Evolutionary conservation across 495 filamentous ascomycete genomes (phyloP).

Genomic region (Xylaria intraflava): DNA sequence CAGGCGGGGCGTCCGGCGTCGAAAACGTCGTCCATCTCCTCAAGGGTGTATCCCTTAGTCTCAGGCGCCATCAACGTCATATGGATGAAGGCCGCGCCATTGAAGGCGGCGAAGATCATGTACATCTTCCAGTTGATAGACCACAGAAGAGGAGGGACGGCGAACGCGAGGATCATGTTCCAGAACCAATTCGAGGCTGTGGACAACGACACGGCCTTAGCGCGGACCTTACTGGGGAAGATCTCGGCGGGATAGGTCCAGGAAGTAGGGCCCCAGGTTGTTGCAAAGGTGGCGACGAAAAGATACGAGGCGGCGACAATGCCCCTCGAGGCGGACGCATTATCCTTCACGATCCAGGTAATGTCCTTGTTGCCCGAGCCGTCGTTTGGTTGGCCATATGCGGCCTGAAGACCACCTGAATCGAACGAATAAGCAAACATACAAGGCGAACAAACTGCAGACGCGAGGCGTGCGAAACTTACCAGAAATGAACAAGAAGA

Average conservation of each 20-base stretch:
- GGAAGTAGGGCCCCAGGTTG: slow-evolving; percentile 71
- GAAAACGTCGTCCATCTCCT: slow-evolving; percentile 60
- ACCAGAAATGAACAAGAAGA: slow-evolving; percentile 68
- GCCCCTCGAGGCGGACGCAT: slow-evolving; percentile 42
- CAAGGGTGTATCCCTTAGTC: slow-evolving; percentile 72
- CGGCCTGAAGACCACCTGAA: slow-evolving; percentile 49
- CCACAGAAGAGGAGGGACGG: slow-evolving; percentile 51
- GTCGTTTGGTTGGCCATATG: slow-evolving; percentile 49
- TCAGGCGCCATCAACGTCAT: slow-evolving; percentile 69
- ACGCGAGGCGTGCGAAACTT: slow-evolving; percentile 32
- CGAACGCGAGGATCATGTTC: slow-evolving; percentile 59
- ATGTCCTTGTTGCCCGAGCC: slow-evolving; percentile 37
- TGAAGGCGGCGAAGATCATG: slow-evolving; percentile 65
- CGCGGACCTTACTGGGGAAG: slow-evolving; percentile 66
- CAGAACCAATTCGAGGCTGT: slow-evolving; percentile 68
- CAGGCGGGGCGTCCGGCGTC: slow-evolving; percentile 46
- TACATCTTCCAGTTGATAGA: slow-evolving; percentile 55
- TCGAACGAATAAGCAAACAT: background rate
- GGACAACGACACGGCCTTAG: slow-evolving; percentile 57
- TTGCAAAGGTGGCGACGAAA: slow-evolving; percentile 69
- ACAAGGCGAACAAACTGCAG: background rate
- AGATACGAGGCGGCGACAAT: slow-evolving; percentile 66
- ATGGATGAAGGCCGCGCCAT: slow-evolving; percentile 60
- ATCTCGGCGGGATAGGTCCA: slow-evolving; percentile 81
- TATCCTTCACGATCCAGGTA: slow-evolving; percentile 51